Conservation (phyloP, 768 basidiomycete species). For the Leccinum broughii region DNA sequence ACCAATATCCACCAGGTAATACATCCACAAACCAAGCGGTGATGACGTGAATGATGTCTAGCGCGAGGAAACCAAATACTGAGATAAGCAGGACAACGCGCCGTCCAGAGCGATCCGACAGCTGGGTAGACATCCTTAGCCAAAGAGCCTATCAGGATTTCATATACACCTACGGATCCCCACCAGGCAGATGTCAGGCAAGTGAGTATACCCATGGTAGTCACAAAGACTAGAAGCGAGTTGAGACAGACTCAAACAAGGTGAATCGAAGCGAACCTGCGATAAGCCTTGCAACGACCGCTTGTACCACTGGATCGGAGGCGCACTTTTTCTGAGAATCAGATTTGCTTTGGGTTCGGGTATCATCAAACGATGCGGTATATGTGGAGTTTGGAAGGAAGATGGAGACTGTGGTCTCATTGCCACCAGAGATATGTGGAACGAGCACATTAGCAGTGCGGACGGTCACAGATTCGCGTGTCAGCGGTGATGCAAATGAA, state of each 20-base stretch:
- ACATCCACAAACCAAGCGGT: conserved; percentile 56
- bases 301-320: conserved; percentile 70
- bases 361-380: neutral
- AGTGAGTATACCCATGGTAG: conserved; percentile 68
- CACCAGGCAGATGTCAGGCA: conserved; percentile 86
- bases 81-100: conserved; percentile 62
- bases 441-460: neutral
- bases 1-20: conserved; percentile 83
- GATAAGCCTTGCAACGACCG: conserved; percentile 63
- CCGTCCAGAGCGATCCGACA: conserved; percentile 79
- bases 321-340: conserved; percentile 44
- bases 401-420: neutral
- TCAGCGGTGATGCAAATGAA: neutral
- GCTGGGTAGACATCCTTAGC: conserved; percentile 36
- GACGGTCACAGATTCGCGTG: neutral
- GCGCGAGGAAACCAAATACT: conserved; percentile 52
- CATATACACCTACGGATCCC: conserved; percentile 61
- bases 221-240: conserved; percentile 52
- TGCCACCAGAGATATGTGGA: neutral
- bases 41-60: conserved; percentile 64
- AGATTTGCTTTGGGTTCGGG: neutral
- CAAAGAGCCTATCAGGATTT: neutral
- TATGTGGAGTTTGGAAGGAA: conserved; percentile 8
- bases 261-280: conserved; percentile 46
- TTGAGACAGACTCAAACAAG: neutral